Evolutionary conservation across 306 rosid genomes (phyloP), one percentile per base, ranked within the genome.

Genomic region (Vigna angularis): DNA sequence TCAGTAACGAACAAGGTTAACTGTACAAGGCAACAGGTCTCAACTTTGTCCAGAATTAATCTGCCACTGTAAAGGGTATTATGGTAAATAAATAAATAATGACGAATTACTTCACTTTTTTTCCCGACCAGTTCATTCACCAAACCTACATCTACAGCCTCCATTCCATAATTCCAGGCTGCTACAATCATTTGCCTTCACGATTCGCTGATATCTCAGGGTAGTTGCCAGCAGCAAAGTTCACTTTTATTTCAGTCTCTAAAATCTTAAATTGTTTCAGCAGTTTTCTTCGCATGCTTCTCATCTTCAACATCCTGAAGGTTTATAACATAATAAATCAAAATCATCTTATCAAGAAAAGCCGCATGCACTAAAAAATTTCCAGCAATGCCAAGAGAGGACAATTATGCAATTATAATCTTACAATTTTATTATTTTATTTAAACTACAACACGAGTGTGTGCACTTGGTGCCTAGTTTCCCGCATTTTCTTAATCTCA

Each of bases 291-390:
- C 8, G 9, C 73, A 22, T 68, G 78, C 82, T 90, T 90, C 81
- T 91, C 98, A 58, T 91, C 99, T 82, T 93, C 99, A 77, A 90
- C 97, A 72, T 93, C 99, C 99, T 96, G 89, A 58, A 84, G 58
- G 79, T 42, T 17, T 73, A 40, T 55, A 22, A 28, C 48, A 78
- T 40, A 34, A 77, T 26, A 66, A 70, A 73, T 44, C 51, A 26
- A 71, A 47, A 74, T 75, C 22, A 16, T 55, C 56, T 17, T 44
- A 71, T 76, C 58, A 32, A 70, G 11, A 40, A 44, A 62, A 30
- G 53, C 45, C 34, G 34, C 53, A 42, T 34, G 20, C 47, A 57
- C 2, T 49, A 17, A 26, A 49, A 58, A 30, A 17, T 38, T 66
- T 75, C 14, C 28, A 57, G 20, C 59, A 67, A 68, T 58, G 36